Evolutionary conservation across 1,284 basidiomycete species (phyloP), one percentile per base, ranked within the genome.

Genomic region (Vanrija sp.): DNA sequence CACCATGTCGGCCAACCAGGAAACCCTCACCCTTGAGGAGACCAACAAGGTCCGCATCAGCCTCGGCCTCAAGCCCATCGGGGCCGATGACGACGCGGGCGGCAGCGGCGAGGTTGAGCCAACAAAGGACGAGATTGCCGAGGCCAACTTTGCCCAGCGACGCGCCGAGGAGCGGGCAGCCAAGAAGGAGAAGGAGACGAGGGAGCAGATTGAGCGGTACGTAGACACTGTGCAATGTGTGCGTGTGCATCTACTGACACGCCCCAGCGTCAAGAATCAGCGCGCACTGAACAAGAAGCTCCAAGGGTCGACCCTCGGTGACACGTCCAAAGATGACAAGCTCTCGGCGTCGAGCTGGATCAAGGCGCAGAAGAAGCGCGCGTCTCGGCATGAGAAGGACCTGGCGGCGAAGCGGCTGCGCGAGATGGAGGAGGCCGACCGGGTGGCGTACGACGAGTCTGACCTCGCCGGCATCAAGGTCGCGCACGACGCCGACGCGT

Each of bases 1-100:
- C 46, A 23, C n/a, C 46, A 38, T 48, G 54, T 58, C 60, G n/a
- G 45, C 50, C 19, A 54, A 76, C 52, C 55, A 65, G 51, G 70
- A 72, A 52, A 62, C 67, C 87, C 88, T 72, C 87, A 96, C 73
- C 87, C 84, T 98, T 72, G 94, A 97, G 73, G 96, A 98, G 83
- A 97, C 94, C 52, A 98, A 98, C 82, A 92, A 89, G 78, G 91
- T 97, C 73, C 91, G 96, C 79, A 85, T 96, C 61, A 88, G 86
- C 8, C 83, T 98, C 44, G 96, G 96, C 66, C 86, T 99, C 61
- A 91, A 93, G 75, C 95, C 95, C 38, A 84, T 98, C 54, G 87
- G 86, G 5, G 91, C 89, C 62, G 84, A 86, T 7, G 65, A 71
- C 26, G 64, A 65, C 38, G 73, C 69, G 21, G 60, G 63, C 38